Evolutionary conservation across 2,329 filamentous ascomycete species (phyloP), one percentile per base, ranked within the genome.

Genomic region (Thelonectria rubi): DNA sequence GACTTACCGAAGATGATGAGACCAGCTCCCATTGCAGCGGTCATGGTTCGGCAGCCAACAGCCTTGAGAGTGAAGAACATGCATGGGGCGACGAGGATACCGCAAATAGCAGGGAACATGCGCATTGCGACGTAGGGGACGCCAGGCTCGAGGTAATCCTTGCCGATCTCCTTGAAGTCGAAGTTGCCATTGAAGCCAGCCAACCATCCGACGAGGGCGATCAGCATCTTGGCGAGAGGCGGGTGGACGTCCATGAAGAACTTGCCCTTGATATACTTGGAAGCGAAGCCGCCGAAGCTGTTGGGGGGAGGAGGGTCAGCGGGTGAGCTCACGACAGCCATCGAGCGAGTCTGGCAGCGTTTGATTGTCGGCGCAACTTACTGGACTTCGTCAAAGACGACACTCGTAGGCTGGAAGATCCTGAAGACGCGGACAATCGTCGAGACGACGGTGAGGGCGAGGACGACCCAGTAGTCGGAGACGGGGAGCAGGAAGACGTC

Each of bases 201-300:
- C 66, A 97, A 80, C 89, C 91, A 99, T 70, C 94, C 95, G 66
- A 94, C 93, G 63, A 99, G 87, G 54, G 95, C 97, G 73, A 99
- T 94, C 69, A 99, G 88, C 76, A 99, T 88, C 83, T 99, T 99
- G 68, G 95, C 95, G 63, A 99, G 85, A 47, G 95, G 95, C 32
- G 95, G 95, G 76, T 99, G 95, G n/a, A 99, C 95, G 76, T 99
- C 95, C 95, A 99, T 99, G 79, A 99, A 99, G 86, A 99, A 99
- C 77, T 86, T 91, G 74, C 95, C 95, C 84, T 99, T 98, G 85
- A 99, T 98, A 79, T 99, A 99, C 80, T 99, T 99, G 72, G 91
- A 93, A 67, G 95, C 95, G 76, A 99, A 99, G 50, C 95, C 95
- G 77, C 95, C 95, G 78, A 99, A 99, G 80, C 93, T 97, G 73